phyloP scores from a whole-genome alignment of 176 grass and related monocot genomes.

The Triticum urartu region DNA sequence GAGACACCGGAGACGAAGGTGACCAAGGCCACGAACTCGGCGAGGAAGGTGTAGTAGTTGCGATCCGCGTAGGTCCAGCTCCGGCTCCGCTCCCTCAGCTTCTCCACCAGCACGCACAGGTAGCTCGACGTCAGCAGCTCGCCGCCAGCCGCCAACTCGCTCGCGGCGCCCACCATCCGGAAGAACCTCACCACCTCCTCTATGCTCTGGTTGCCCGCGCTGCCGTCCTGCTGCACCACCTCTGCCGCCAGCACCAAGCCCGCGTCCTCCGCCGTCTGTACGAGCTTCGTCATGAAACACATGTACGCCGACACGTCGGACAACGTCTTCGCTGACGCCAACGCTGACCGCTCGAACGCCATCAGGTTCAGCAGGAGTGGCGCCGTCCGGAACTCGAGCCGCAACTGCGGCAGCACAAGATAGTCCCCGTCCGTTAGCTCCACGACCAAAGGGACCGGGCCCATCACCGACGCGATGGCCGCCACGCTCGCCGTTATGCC shows the following conservation, averaged over 20 bases:
- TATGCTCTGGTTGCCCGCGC: conserved; percentile 27
- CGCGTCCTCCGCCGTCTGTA: conserved; percentile 39
- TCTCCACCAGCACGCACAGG: background rate
- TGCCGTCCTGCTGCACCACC: conserved; percentile 35
- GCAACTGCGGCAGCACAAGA: conserved; percentile 25
- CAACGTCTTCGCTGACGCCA: background rate
- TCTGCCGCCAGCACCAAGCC: conserved; percentile 36
- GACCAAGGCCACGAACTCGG: no score
- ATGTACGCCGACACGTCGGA: conserved; percentile 48
- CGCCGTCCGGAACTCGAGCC: conserved; percentile 40
- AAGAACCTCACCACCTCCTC: conserved; percentile 31
- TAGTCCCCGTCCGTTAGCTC: no score
- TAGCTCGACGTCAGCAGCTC: conserved; percentile 41
- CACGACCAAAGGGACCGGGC: background rate
- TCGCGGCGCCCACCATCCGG: conserved; percentile 29
- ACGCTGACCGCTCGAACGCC: conserved; percentile 43
- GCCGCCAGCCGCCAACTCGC: conserved; percentile 14
- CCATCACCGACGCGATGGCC: conserved; percentile 36
- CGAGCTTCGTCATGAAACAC: conserved; percentile 54
- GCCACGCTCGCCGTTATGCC: background rate
- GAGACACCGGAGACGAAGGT: no score
- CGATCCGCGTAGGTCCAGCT: no score
- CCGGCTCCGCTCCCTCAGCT: conserved; percentile 38
- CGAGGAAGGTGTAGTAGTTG: no score
- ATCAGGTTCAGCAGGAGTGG: conserved; percentile 56